phyloP scores from a whole-genome alignment of 257 asterid genomes.

The Striga asiatica region DNA sequence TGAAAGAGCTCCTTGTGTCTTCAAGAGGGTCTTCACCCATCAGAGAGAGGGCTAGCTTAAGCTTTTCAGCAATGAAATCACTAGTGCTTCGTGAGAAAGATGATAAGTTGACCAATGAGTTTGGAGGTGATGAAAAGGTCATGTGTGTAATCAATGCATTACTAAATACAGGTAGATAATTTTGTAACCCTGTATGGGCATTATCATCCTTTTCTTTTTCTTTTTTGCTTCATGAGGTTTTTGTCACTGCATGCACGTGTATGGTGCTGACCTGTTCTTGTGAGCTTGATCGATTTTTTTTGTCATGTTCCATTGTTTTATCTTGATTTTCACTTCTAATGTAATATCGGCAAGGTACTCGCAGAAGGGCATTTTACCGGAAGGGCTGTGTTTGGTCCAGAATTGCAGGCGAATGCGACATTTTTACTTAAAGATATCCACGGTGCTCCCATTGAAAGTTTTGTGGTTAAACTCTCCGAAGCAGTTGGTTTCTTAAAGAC shows the following conservation, averaged over 20 bases:
- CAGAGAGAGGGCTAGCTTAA: slow-evolving; percentile 81
- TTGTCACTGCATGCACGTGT: not conserved
- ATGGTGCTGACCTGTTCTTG: not conserved
- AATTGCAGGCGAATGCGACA: slow-evolving; percentile 37
- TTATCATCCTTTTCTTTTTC: not conserved
- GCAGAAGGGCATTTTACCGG: slow-evolving; percentile 70
- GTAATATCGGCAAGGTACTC: slow-evolving; percentile 78
- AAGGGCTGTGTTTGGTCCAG: slow-evolving; percentile 36
- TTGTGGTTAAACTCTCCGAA: slow-evolving; percentile 79
- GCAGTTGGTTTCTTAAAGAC: slow-evolving; percentile 89
- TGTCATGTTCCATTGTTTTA: slow-evolving; percentile 21
- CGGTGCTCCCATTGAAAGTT: slow-evolving; percentile 89
- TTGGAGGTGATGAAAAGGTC: slow-evolving; percentile 74
- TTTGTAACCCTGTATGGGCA: slow-evolving; percentile 24
- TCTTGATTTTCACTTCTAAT: slow-evolving; percentile 53
- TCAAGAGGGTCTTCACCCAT: slow-evolving; percentile 87
- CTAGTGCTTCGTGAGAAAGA: slow-evolving; percentile 87
- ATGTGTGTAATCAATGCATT: slow-evolving; percentile 54
- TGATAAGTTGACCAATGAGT: slow-evolving; percentile 61
- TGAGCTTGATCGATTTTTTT: slow-evolving; percentile 8
- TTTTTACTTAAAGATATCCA: slow-evolving; percentile 78
- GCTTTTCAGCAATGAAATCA: slow-evolving; percentile 89
- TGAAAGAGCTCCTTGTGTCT: slow-evolving; percentile 73
- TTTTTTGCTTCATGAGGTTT: not conserved
- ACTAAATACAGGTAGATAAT: slow-evolving; percentile 78